phyloP scores from a whole-genome alignment of 2,329 filamentous ascomycete species.

The Colletotrichum sp. region DNA sequence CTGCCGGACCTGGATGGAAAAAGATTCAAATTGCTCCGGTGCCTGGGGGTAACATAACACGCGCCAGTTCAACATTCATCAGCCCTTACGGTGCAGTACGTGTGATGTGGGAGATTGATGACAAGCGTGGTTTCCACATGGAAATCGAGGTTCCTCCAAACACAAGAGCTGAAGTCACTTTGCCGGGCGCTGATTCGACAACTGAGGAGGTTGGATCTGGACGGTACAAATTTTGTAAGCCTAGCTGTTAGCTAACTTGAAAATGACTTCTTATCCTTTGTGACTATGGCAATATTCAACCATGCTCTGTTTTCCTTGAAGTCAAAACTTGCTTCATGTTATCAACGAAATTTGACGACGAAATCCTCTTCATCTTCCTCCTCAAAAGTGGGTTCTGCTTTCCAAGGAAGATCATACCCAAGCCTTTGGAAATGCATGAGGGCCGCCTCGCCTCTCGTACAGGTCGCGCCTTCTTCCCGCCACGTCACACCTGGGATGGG shows the following conservation, averaged over 20 bases:
- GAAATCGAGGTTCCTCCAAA: not conserved
- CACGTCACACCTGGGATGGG: not conserved
- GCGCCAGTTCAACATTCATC: constrained; percentile 30
- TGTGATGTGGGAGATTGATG: constrained; percentile 30
- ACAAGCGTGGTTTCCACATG: not conserved
- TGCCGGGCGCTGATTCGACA: not conserved
- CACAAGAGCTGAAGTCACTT: not conserved
- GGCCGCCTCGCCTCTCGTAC: not conserved
- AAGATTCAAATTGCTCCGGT: constrained; percentile 35
- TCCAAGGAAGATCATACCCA: not conserved
- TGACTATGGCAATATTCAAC: too few relatives aligned
- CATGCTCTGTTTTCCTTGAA: not conserved
- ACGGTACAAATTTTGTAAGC: not conserved
- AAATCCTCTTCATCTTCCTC: not conserved
- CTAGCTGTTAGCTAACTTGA: not conserved
- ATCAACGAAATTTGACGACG: too few relatives aligned
- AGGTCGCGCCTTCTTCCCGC: not conserved
- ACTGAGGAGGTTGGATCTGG: not conserved
- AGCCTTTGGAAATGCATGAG: not conserved
- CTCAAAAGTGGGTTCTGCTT: not conserved
- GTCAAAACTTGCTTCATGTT: not conserved
- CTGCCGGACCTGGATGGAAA: constrained; percentile 44
- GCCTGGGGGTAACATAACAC: constrained; percentile 40
- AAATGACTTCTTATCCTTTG: not conserved
- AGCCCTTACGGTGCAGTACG: constrained; percentile 35